phyloP scores from a whole-genome alignment of 164 flowering plant species.

The Brasenia schreberi region DNA sequence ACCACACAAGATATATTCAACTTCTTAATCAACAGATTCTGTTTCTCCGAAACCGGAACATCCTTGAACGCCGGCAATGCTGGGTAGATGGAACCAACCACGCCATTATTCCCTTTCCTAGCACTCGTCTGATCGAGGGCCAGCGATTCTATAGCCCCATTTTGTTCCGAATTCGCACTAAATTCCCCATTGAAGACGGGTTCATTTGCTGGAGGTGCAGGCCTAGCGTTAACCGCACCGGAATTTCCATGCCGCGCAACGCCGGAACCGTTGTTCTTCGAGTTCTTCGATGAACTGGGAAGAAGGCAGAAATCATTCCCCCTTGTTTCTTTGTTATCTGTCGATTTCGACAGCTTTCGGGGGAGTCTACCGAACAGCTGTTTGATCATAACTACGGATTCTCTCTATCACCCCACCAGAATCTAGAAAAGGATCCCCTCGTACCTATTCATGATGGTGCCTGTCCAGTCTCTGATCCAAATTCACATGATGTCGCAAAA shows the following conservation, averaged over 20 bases:
- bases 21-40: conserved; percentile 50
- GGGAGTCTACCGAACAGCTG: conserved; percentile 51
- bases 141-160: conserved; percentile 12
- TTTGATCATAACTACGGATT: conserved; percentile 29
- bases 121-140: conserved; percentile 4
- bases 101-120: conserved; percentile 24
- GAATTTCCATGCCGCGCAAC: conserved; percentile 11
- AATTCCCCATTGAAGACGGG: conserved; percentile 9
- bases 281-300: conserved; percentile 15
- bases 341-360: conserved; percentile 41
- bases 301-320: conserved; percentile 8
- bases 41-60: conserved; percentile 65
- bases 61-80: conserved; percentile 64
- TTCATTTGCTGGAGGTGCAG: conserved; percentile 10
- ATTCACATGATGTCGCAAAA: too few species aligned
- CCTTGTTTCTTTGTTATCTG: conserved; percentile 19
- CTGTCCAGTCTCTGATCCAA: background rate
- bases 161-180: conserved; percentile 12
- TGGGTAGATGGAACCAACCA: conserved; percentile 22
- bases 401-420: background rate
- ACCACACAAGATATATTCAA: conserved; percentile 52
- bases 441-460: background rate
- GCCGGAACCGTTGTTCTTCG: conserved; percentile 22
- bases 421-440: background rate
- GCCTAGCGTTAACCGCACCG: background rate